Evolutionary conservation across 352 stramenopile species (phyloP), one percentile per base, ranked within the genome.

Genomic region (Peronospora tabacina): DNA sequence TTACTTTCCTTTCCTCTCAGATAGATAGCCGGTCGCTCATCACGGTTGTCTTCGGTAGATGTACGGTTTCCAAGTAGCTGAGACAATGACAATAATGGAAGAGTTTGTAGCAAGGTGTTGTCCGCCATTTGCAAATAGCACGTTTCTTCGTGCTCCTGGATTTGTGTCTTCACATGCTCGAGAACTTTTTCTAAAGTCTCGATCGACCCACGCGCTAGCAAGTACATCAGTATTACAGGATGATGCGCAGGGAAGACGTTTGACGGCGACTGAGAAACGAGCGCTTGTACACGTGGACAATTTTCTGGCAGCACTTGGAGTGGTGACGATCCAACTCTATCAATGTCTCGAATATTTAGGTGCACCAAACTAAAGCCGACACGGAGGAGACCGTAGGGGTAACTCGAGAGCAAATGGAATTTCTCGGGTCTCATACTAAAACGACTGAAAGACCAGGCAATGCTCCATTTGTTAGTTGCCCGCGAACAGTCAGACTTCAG

Each of bases 81-180:
- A 15, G 52, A 57, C n/a, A 90, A 56, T n/a, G 62, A 55, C 12
- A 90, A 26, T 24, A 82, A 68, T 6, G 80, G 72, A 28, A 89
- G 57, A 12, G 43, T 66, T 41, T 40, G 61, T 20, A 89, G 42
- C n/a, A 63, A 49, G 11, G 66, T 57, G 30, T 80, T 66, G 12
- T 88, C 64, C 10, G 66, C 47, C 83, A 92, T 92, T 38, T 70
- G 71, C 19, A 92, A 24, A 54, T 90, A 94, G 34, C 78, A 90
- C 10, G 57, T 68, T 62, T 89, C 77, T 49, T 92, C 73, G 37
- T 92, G 75, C 32, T 76, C 65, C 13, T 69, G n/a, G 35, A 94
- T 72, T 26, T 66, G 69, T 2, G 53, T 37, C 37, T 77, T 70
- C 34, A 91, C 63, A 32, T 89, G 60, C 20, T 79, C 60, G 7